A percentile compares a stretch with the other conserved stretches of the same genome.
phyloP scores from a whole-genome alignment of 2,329 filamentous ascomycete species.

The Aspergillus unguis region DNA sequence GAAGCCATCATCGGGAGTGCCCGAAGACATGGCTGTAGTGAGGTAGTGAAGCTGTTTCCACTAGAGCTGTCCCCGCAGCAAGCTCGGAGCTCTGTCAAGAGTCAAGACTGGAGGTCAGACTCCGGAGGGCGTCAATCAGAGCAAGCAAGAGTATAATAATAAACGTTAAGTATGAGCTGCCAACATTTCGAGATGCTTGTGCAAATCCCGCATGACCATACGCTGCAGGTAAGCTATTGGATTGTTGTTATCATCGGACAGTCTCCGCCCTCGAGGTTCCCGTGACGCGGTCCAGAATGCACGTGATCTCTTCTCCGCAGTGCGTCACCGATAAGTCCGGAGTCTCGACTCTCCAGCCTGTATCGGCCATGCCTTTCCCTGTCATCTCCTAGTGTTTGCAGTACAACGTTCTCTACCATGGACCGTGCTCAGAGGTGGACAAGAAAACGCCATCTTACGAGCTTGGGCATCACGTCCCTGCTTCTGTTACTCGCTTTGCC shows the following conservation, averaged over 20 bases:
- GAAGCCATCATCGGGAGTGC: constrained; percentile 22
- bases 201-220: not conserved
- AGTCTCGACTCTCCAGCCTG: not conserved
- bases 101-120: not conserved
- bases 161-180: not conserved
- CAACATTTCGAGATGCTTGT: not conserved
- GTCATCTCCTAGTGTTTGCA: constrained; percentile 12
- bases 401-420: constrained; percentile 24
- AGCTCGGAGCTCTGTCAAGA: constrained; percentile 2
- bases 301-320: constrained; percentile 8
- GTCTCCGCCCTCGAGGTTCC: not conserved
- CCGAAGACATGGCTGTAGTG: constrained; percentile 23
- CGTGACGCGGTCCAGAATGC: constrained; percentile 1
- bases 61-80: constrained; percentile 9
- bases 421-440: constrained; percentile 14
- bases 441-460: constrained; percentile 15
- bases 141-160: not conserved
- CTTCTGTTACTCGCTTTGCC: constrained; percentile 24
- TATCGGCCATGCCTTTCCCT: constrained; percentile 2
- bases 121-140: no score
- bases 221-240: not conserved
- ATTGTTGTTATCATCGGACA: not conserved
- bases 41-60: not conserved
- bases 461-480: constrained; percentile 16
- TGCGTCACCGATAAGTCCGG: constrained; percentile 10